Evolutionary conservation across 495 filamentous ascomycete genomes (phyloP).

Genomic region (Penicillium pulvis): DNA sequence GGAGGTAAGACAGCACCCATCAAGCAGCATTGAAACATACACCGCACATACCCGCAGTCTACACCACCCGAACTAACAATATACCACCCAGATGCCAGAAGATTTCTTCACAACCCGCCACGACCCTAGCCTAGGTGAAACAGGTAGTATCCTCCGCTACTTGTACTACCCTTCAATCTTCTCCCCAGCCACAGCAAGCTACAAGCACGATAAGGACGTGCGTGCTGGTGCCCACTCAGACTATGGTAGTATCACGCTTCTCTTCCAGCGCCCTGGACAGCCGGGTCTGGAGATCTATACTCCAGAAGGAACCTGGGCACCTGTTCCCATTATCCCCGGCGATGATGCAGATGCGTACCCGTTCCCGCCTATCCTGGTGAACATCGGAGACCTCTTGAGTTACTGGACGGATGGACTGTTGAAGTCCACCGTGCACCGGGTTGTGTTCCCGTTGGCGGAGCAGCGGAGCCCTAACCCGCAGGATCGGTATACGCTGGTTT

Average conservation of each 20-base stretch:
- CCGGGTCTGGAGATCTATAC: slow-evolving; percentile 85
- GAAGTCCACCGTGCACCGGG: slow-evolving; percentile 83
- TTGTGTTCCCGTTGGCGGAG: slow-evolving; percentile 68
- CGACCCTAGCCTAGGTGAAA: slow-evolving; percentile 56
- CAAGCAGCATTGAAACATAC: neutral
- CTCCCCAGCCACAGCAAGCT: slow-evolving; percentile 37
- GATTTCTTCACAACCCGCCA: slow-evolving; percentile 80
- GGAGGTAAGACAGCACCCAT: slow-evolving; percentile 44
- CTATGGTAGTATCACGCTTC: slow-evolving; percentile 67
- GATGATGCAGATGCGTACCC: slow-evolving; percentile 42
- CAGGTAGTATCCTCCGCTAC: slow-evolving; percentile 77
- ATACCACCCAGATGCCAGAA: slow-evolving; percentile 40
- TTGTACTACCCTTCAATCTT: slow-evolving; percentile 73
- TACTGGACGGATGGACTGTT: slow-evolving; percentile 91
- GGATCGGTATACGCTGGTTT: slow-evolving; percentile 87
- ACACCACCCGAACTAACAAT: slow-evolving; percentile 13
- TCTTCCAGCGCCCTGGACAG: slow-evolving; percentile 79
- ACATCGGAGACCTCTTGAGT: slow-evolving; percentile 86
- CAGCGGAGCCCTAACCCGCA: slow-evolving; percentile 46
- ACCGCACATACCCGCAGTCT: neutral
- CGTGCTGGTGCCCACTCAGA: slow-evolving; percentile 70
- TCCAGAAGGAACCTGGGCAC: slow-evolving; percentile 46
- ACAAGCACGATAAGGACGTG: slow-evolving; percentile 55
- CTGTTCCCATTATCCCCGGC: slow-evolving; percentile 47
- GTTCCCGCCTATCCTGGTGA: slow-evolving; percentile 80